Percentiles rank a stretch among this genome's conserved stretches.
phyloP scores from a whole-genome alignment of 78 protist genomes.

The Dictyostelium citrinum region DNA sequence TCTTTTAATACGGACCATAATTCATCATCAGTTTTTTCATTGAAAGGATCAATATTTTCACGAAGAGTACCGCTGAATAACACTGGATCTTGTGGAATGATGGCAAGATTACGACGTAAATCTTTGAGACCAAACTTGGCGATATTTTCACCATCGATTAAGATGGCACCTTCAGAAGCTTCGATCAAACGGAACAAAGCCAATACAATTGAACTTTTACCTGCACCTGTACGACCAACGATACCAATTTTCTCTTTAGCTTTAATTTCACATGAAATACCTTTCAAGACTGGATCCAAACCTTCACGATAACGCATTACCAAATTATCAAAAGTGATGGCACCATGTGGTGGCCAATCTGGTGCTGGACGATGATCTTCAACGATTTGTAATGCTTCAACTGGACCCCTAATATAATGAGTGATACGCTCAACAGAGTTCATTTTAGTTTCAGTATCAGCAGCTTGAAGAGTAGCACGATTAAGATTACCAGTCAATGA shows the following conservation, averaged over 20 bases:
- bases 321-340: slow-evolving; percentile 64
- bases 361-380: slow-evolving; percentile 4
- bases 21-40: slow-evolving; percentile 69
- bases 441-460: slow-evolving; percentile 79
- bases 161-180: slow-evolving; percentile 50
- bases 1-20: slow-evolving; percentile 81
- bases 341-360: slow-evolving; percentile 86
- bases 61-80: slow-evolving; percentile 90
- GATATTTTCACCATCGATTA: slow-evolving; percentile 84
- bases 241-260: slow-evolving; percentile 91
- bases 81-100: slow-evolving; percentile 95
- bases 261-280: slow-evolving; percentile 59
- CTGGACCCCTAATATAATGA: slow-evolving; percentile 73
- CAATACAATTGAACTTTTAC: slow-evolving; percentile 77
- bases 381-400: slow-evolving; percentile 44
- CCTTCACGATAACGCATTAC: slow-evolving; percentile 90
- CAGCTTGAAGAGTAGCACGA: slow-evolving; percentile 52
- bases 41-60: slow-evolving; percentile 94
- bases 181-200: slow-evolving; percentile 86
- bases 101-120: slow-evolving; percentile 86
- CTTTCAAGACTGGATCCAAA: slow-evolving; percentile 85
- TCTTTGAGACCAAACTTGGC: slow-evolving; percentile 58
- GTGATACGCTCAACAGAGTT: slow-evolving; percentile 80
- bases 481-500: slow-evolving; percentile 54
- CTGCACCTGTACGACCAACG: slow-evolving; percentile 95